Conservation (phyloP, 768 basidiomycete genomes). For the Kwoniella mangroviensis region DNA sequence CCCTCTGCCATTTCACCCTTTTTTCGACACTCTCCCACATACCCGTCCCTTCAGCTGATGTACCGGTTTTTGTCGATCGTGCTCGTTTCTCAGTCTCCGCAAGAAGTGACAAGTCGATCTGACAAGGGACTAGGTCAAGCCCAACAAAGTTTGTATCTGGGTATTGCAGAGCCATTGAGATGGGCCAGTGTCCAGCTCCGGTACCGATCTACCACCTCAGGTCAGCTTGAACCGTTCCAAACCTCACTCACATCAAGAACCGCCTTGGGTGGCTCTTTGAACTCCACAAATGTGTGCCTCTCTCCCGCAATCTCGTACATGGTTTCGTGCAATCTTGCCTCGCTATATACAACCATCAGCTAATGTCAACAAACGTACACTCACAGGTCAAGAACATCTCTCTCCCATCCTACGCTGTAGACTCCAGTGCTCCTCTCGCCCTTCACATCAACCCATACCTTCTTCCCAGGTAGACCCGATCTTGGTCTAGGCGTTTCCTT, state of each 20-base stretch:
- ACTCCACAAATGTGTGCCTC: slow-evolving; percentile 37
- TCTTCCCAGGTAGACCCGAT: slow-evolving; percentile 25
- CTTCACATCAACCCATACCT: slow-evolving; percentile 35
- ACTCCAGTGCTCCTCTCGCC: slow-evolving; percentile 18
- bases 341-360: slow-evolving; percentile 32
- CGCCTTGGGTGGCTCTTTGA: slow-evolving; percentile 34
- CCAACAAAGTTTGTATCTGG: slow-evolving; percentile 49
- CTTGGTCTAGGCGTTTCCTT: slow-evolving; percentile 20
- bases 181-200: slow-evolving; percentile 51
- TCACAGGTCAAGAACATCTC: slow-evolving; percentile 52
- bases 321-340: slow-evolving; percentile 50
- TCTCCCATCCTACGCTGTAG: slow-evolving; percentile 53
- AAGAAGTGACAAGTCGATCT: slow-evolving; percentile 42
- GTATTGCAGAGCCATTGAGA: slow-evolving; percentile 51
- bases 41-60: slow-evolving; percentile 23
- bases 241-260: slow-evolving; percentile 50
- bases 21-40: slow-evolving; percentile 45
- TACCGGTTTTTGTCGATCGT: slow-evolving; percentile 15
- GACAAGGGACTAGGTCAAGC: slow-evolving; percentile 47
- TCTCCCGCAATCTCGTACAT: slow-evolving; percentile 38
- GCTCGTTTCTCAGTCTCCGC: slow-evolving; percentile 34
- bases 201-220: slow-evolving; percentile 45
- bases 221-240: no score
- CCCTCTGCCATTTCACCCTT: slow-evolving; percentile 51
- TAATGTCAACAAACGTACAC: not conserved